Evolutionary conservation across 2,329 filamentous ascomycete genomes (phyloP), one percentile per base, ranked within the genome.

Genomic region (Epichloe aotearoae): DNA sequence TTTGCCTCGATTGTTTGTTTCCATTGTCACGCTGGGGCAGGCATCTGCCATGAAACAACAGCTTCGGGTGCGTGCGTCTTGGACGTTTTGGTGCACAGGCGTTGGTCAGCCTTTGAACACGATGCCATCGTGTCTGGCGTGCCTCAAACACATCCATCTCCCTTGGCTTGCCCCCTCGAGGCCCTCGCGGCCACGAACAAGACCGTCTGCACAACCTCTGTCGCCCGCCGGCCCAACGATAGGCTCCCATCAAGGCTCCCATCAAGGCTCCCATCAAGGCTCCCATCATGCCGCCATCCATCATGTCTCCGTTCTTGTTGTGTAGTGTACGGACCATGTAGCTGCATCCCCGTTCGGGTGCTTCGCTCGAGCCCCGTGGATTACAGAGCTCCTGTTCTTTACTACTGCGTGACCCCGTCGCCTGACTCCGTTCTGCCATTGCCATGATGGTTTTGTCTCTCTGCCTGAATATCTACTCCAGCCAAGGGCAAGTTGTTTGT

Each of bases 1-100:
- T 15, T 8, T 12, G 12, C 6, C 17, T 7, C 39, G 19, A 15
- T 20, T 15, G 20, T 19, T 26, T 38, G 26, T 39, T 39, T 30
- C 33, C 41, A 39, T 39, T 30, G 48, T 37, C 11, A 33, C 14
- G 49, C 38, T 47, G 36, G 20, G 38, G 45, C 44, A 47, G 50
- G 43, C 8, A 38, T 47, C 23, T 36, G 45, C 44, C 33, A 41
- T 47, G 50, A 47, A 51, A 44, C 50, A 37, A 3, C 30, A 15
- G 30, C 50, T 26, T 33, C 50, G 50, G 49, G 38, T 47, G 49
- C 38, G 37, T 50, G 49, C 49, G 49, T 50, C 44, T 17, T 26
- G 41, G 17, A 17, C 47, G 19, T 46, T 10, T 47, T 40, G 34
- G 15, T 20, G 10, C 3, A 5, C 40, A 17, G 19, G 19, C 40